These are phyloP conservation scores for Tetracentron sinense DNA, from an alignment of 164 flowering plant species.

Conservation along the genomic window DNA sequence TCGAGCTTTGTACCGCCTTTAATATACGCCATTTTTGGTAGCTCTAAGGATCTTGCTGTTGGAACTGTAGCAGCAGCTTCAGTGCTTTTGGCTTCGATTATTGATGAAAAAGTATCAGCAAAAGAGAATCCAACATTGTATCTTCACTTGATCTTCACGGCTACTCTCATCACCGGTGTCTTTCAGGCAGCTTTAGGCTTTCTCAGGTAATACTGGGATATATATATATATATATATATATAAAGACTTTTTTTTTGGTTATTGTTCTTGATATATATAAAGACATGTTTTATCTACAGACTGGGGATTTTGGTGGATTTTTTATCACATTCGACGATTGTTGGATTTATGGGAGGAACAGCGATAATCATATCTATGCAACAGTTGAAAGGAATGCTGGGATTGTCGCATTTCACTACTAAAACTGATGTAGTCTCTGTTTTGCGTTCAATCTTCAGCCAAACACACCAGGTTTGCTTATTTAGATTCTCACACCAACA, in stretches of 20 bases:
- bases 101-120: no score
- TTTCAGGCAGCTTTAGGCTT: conserved; percentile 53
- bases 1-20: conserved; percentile 65
- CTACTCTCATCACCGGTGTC: conserved; percentile 10
- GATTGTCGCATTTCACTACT: conserved; percentile 56
- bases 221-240: no score
- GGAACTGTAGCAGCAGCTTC: no score
- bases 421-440: conserved; percentile 66
- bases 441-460: conserved; percentile 33
- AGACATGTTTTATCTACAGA: conserved; percentile 30
- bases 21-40: background rate
- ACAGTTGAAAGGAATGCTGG: conserved; percentile 82
- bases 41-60: no score
- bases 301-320: conserved; percentile 86
- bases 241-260: no score
- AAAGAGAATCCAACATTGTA: no score
- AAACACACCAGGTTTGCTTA: conserved; percentile 43
- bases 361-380: conserved; percentile 62
- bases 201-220: no score
- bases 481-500: no score
- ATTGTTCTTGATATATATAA: no score
- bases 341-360: conserved; percentile 86
- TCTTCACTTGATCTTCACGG: no score
- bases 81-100: no score
- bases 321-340: conserved; percentile 73